A percentile compares a stretch with the other conserved stretches of the same genome.
These are phyloP conservation scores for Tritrichomonas foetus DNA, from an alignment of 208 protist genomes.

Conservation along the genomic window DNA sequence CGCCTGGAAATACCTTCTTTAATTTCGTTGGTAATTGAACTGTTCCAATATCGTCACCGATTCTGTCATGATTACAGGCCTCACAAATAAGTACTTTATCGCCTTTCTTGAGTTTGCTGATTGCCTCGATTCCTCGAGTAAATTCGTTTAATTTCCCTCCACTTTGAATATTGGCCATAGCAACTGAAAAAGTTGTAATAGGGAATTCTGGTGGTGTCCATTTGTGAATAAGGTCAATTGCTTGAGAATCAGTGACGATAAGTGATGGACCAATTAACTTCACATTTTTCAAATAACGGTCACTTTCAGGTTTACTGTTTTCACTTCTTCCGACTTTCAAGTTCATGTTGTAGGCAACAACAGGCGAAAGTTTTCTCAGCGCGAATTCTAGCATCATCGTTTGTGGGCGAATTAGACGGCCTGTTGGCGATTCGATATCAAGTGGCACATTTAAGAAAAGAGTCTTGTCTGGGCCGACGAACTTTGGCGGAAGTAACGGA, in stretches of 20 bases:
- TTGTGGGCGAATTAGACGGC: constrained; percentile 53
- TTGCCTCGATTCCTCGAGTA: constrained; percentile 51
- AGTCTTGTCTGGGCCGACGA: constrained; percentile 45
- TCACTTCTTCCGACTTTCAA: constrained; percentile 48
- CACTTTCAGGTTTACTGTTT: constrained; percentile 32
- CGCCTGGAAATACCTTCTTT: constrained; percentile 41
- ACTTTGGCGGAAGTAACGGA: constrained; percentile 4
- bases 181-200: constrained; percentile 59
- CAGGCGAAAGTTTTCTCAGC: constrained; percentile 51
- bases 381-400: constrained; percentile 53
- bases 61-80: constrained; percentile 61
- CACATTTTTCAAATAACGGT: constrained; percentile 46
- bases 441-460: constrained; percentile 61
- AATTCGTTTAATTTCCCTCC: constrained; percentile 50
- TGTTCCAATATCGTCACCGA: constrained; percentile 59
- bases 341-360: constrained; percentile 56
- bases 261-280: constrained; percentile 30
- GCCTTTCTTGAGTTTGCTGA: constrained; percentile 49
- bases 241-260: constrained; percentile 59
- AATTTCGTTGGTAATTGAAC: constrained; percentile 56
- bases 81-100: constrained; percentile 58
- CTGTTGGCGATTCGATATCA: constrained; percentile 57
- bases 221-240: constrained; percentile 57
- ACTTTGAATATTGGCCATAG: constrained; percentile 59
- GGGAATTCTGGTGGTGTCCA: constrained; percentile 53